Conservation (phyloP, 1,284 basidiomycete genomes). For the Phylloporus sp. region DNA sequence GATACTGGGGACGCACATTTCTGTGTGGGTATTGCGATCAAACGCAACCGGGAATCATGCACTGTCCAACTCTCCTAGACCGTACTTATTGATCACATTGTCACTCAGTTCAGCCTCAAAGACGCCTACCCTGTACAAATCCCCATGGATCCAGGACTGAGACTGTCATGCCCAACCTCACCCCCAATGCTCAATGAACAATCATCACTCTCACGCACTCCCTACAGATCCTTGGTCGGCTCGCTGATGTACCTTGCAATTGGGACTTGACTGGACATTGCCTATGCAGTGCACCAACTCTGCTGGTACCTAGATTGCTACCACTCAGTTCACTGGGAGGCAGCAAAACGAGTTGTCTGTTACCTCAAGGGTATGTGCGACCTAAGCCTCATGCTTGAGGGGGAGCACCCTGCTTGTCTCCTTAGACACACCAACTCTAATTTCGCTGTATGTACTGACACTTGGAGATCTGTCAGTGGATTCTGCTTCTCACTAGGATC, state of each 20-base stretch:
- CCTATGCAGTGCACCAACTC: neutral
- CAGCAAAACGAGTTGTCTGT: neutral
- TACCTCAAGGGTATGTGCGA: neutral
- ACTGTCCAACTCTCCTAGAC: neutral
- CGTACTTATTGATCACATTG: neutral
- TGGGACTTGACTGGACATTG: neutral
- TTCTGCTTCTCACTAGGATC: slow-evolving; percentile 43
- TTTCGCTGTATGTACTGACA: slow-evolving; percentile 43
- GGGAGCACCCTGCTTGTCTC: neutral
- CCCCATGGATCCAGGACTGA: neutral
- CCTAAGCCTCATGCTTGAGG: neutral
- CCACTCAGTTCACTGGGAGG: neutral
- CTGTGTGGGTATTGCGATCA: neutral
- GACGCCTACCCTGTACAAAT: neutral
- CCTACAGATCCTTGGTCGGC: neutral
- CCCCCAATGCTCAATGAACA: neutral
- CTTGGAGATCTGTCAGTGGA: slow-evolving; percentile 46
- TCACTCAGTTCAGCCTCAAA: neutral
- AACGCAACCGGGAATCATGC: neutral
- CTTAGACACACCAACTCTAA: slow-evolving; percentile 44
- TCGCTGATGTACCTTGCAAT: slow-evolving; percentile 2
- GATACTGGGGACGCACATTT: neutral
- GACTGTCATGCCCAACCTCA: neutral
- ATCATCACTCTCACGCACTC: neutral
- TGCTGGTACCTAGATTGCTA: neutral